A percentile compares a stretch with the other conserved stretches of the same genome.
These are phyloP conservation scores for Mucor mucedo DNA, from an alignment of 371 early-diverging fungal genomes.

Conservation along the genomic window DNA sequence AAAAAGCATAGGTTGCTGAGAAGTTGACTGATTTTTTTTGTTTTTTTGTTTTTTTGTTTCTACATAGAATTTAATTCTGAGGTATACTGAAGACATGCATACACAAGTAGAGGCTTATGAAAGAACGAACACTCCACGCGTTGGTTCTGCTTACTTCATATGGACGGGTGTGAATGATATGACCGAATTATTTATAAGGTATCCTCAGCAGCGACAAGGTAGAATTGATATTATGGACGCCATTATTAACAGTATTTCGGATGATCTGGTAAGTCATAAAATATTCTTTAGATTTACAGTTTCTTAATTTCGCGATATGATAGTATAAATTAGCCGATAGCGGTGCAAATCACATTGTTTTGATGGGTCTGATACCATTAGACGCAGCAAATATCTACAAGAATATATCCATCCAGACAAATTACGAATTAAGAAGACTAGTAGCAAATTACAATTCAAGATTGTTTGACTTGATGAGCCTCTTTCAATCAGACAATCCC, in stretches of 20 bases:
- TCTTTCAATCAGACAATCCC: neutral
- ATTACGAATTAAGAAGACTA: slow-evolving; percentile 1
- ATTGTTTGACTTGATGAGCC: neutral
- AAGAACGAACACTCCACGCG: neutral
- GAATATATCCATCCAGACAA: neutral
- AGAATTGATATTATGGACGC: neutral
- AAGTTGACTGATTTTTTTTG: neutral
- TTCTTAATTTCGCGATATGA: too few relatives aligned
- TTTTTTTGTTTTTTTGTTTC: neutral
- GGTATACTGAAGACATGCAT: neutral
- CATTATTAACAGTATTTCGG: neutral
- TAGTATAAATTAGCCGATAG: neutral
- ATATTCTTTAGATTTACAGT: neutral
- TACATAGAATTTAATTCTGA: neutral
- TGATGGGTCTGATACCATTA: slow-evolving; percentile 21
- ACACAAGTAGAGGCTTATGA: neutral
- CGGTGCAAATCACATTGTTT: slow-evolving; percentile 14
- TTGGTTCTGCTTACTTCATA: slow-evolving; percentile 6
- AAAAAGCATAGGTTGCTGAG: neutral
- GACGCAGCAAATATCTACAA: slow-evolving; percentile 15
- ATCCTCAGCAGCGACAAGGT: neutral
- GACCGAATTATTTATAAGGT: slow-evolving; percentile 6
- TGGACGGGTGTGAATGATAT: slow-evolving; percentile 31
- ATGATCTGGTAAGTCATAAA: slow-evolving; percentile 7
- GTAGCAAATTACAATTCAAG: slow-evolving; percentile 13